phyloP scores from a whole-genome alignment of 176 grass and related monocot genomes.

The Carex myosuroides region DNA sequence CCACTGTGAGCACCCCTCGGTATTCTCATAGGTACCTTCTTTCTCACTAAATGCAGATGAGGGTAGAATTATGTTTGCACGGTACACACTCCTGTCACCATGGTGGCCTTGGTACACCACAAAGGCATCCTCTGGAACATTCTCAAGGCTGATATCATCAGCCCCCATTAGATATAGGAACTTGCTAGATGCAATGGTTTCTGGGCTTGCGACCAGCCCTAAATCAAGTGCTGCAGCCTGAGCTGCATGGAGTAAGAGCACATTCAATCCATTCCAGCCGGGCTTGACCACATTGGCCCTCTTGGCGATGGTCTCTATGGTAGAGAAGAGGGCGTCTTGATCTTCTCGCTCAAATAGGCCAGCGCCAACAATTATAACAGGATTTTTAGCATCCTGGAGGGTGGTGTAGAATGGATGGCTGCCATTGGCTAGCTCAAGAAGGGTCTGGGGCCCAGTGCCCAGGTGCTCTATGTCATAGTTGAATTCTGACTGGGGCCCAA shows the following conservation, averaged over 20 bases:
- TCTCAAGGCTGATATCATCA: slow-evolving; percentile 76
- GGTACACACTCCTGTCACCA: slow-evolving; percentile 80
- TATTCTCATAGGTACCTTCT: slow-evolving; percentile 95
- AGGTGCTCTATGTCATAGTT: slow-evolving; percentile 91
- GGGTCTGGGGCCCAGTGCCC: slow-evolving; percentile 68
- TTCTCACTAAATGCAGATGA: slow-evolving; percentile 97
- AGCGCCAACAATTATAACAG: slow-evolving; percentile 82
- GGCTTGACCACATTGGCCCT: slow-evolving; percentile 58
- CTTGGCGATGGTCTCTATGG: slow-evolving; percentile 63
- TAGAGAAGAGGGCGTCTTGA: slow-evolving; percentile 63
- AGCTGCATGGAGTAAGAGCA: slow-evolving; percentile 79
- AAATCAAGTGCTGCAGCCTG: slow-evolving; percentile 94
- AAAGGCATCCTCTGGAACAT: slow-evolving; percentile 84
- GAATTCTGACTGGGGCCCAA: slow-evolving; percentile 76
- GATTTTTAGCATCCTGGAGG: slow-evolving; percentile 73
- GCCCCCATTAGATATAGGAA: slow-evolving; percentile 98
- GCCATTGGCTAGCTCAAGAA: slow-evolving; percentile 69
- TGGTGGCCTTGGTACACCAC: slow-evolving; percentile 98
- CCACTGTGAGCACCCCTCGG: slow-evolving; percentile 88
- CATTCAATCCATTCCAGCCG: slow-evolving; percentile 89
- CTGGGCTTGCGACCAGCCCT: slow-evolving; percentile 61
- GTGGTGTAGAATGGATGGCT: slow-evolving; percentile 74
- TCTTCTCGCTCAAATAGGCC: slow-evolving; percentile 79
- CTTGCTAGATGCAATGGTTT: slow-evolving; percentile 64
- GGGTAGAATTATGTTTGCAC: slow-evolving; percentile 83